phyloP scores from a whole-genome alignment of 768 basidiomycete species.

The Postia placenta region DNA sequence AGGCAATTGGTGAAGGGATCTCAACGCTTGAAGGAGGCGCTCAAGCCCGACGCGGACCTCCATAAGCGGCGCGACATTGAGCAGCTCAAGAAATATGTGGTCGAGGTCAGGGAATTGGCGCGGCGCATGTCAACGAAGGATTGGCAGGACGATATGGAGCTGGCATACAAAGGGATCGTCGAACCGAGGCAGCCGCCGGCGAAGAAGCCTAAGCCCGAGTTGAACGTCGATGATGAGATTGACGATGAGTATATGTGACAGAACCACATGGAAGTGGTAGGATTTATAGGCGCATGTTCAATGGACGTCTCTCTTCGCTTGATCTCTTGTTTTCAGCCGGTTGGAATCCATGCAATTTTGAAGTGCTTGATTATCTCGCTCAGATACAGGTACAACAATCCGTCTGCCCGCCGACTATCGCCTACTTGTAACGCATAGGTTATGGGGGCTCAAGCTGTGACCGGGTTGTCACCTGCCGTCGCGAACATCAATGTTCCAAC shows the following conservation, averaged over 20 bases:
- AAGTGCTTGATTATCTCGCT: too few species aligned
- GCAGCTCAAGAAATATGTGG: slow-evolving; percentile 22
- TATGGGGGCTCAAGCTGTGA: not conserved
- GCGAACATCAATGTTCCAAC: slow-evolving; percentile 78
- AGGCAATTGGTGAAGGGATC: slow-evolving; percentile 25
- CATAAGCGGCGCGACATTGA: slow-evolving; percentile 22
- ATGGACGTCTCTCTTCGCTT: too few species aligned
- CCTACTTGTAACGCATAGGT: too few species aligned
- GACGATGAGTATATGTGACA: too few species aligned
- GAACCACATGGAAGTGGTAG: too few species aligned
- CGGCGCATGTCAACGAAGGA: not conserved
- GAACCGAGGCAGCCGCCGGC: not conserved
- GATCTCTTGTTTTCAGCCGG: too few species aligned
- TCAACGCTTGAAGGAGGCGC: slow-evolving; percentile 22
- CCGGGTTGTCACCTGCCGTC: slow-evolving; percentile 32
- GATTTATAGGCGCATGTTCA: too few species aligned
- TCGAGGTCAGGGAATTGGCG: slow-evolving; percentile 24
- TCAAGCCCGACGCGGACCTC: slow-evolving; percentile 26
- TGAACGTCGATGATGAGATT: slow-evolving; percentile 1
- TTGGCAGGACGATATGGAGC: slow-evolving; percentile 16
- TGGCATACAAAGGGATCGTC: slow-evolving; percentile 31
- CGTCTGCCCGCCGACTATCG: too few species aligned
- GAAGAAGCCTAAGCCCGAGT: slow-evolving; percentile 4
- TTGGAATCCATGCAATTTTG: too few species aligned
- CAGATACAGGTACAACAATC: too few species aligned